Percentiles rank a stretch among this genome's conserved stretches.
phyloP scores from a whole-genome alignment of 148 eudicot genomes.

The Persicaria tinctoria region DNA sequence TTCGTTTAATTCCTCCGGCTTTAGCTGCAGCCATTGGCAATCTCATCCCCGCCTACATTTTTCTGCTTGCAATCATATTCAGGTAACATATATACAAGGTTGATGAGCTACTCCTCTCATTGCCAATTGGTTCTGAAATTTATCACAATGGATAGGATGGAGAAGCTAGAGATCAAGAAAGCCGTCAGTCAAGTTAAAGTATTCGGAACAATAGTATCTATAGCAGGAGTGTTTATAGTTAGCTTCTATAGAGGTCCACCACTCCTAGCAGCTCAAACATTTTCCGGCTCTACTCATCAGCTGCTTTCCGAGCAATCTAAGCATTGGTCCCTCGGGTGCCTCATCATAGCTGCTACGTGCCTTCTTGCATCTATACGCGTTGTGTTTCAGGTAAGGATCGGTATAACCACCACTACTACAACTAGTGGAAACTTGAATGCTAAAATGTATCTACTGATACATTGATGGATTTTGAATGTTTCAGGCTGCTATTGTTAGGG shows the following conservation, averaged over 20 bases:
- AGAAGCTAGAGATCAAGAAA: constrained; percentile 39
- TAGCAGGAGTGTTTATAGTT: constrained; percentile 47
- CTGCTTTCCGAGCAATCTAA: constrained; percentile 14
- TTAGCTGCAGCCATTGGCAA: constrained; percentile 60
- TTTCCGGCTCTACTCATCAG: constrained; percentile 13
- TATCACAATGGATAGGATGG: constrained; percentile 33
- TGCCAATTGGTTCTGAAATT: not conserved
- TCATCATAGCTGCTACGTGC: constrained; percentile 29
- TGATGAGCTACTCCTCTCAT: not conserved
- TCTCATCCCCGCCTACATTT: constrained; percentile 54
- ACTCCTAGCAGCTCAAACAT: constrained; percentile 19
- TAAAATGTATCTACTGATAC: not conserved
- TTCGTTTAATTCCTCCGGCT: constrained; percentile 55
- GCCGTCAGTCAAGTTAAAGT: constrained; percentile 43
- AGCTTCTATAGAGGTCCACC: constrained; percentile 48
- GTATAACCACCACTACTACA: not conserved
- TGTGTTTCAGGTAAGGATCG: constrained; percentile 37
- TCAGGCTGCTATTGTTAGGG: constrained; percentile 39
- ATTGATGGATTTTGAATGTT: not conserved
- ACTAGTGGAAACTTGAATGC: not conserved
- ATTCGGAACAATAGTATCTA: constrained; percentile 40
- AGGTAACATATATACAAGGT: constrained; percentile 27
- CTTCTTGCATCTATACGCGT: constrained; percentile 34
- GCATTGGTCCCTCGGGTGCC: constrained; percentile 48
- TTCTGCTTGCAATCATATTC: constrained; percentile 49